A percentile compares a stretch with the other conserved stretches of the same genome.
These are phyloP conservation scores for Toxicodendron radicans DNA, from an alignment of 345 rosid genomes.

Conservation along the genomic window DNA sequence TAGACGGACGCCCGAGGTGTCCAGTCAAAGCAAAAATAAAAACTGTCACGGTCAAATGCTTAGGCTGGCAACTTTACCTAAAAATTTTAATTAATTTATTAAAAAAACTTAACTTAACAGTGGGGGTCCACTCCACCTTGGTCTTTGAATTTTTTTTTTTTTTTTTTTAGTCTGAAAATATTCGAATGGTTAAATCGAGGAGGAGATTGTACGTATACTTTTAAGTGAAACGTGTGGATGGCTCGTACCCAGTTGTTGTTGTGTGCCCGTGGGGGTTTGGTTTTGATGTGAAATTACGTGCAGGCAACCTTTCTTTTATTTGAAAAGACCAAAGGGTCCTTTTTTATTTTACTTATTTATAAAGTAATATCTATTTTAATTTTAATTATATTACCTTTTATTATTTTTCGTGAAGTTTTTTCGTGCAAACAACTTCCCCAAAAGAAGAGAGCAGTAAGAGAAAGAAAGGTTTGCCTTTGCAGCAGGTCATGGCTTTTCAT, in stretches of 20 bases:
- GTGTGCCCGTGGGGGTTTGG: background rate
- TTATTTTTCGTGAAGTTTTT: constrained; percentile 29
- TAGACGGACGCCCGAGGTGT: constrained; percentile 22
- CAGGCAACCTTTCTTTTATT: background rate
- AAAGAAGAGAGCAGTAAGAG: constrained; percentile 33
- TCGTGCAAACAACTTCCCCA: constrained; percentile 32
- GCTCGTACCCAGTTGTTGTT: background rate
- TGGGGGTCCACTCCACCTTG: constrained; percentile 25
- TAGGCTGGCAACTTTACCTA: constrained; percentile 47
- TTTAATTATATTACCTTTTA: too few relatives aligned
- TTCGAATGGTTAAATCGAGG: constrained; percentile 29
- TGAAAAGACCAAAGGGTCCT: background rate
- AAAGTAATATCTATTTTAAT: background rate
- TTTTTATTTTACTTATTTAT: background rate
- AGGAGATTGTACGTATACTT: constrained; percentile 4
- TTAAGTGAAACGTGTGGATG: background rate
- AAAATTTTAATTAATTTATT: constrained; percentile 14
- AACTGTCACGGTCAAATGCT: constrained; percentile 46
- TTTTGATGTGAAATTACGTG: background rate
- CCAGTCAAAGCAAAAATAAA: constrained; percentile 36
- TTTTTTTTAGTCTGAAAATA: too few relatives aligned
- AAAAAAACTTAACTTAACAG: background rate
- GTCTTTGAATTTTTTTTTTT: background rate
- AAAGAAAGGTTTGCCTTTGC: constrained; percentile 35
- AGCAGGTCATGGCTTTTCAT: constrained; percentile 34